Base-by-base conservation (phyloP, 768 basidiomycete species). In the Lepiota brunneoincarnata region DNA sequence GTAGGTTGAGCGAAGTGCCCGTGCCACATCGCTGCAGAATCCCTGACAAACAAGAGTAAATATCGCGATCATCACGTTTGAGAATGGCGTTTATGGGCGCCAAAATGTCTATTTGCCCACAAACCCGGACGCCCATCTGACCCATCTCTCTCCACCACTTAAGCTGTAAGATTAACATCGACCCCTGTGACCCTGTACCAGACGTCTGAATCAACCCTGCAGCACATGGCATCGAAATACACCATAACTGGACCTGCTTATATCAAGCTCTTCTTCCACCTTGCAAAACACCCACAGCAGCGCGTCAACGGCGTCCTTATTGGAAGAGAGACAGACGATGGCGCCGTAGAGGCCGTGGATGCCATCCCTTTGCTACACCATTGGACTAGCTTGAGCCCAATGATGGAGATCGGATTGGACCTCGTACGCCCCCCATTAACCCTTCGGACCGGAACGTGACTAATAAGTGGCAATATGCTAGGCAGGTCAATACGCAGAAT, bases 341-440 rank as follows among this genome's bases (percentile, higher is more conserved):
- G 69, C 2, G 64, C 67, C 18, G 78, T 89, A 39, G 66, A 67
- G 50, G 77, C 88, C 45, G 70, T 74, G 45, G 89, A 93, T 62
- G 79, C 83, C 2, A 73, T 93, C 36, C 91, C 91, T 14, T 74
- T 93, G 34, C 77, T 91, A 47, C 91, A 93, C 64, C 84, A 91
- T 64, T 93, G 90, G 90, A 90, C 89, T 6, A 85, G 79, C 60
- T 75, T 93, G 49, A 87, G 85, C 57, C 87, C 89, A 3, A 88
- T 88, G 84, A 91, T 91, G 86, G 89, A 91, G 65, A 84, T 90
- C 56, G 91, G 89, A 21, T 76, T 91, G 38, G 87, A 89, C 61
- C 71, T 90, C 63, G 89, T 89, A 59, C 59, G 83, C 70, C 24
- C 15, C 28, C 6, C 15, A n/a, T 11, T 14, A 50, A 21, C 41